Evolutionary conservation across 106 monocot species (phyloP).

Genomic region (Triglochin maritima): DNA sequence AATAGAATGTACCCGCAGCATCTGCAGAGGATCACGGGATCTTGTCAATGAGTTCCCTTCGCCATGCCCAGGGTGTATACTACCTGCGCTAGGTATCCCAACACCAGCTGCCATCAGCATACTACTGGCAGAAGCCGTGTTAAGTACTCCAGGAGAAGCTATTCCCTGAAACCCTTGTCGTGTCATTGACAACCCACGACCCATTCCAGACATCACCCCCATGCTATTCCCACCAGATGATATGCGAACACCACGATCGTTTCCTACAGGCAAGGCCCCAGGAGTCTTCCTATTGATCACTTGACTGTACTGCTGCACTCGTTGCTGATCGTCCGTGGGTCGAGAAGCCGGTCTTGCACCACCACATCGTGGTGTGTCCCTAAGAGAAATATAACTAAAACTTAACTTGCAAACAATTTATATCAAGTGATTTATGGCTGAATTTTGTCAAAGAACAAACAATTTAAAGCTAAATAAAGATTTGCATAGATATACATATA

Average conservation of each 20-base stretch:
- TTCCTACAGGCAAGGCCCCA: slow-evolving; percentile 38
- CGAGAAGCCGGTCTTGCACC: slow-evolving; percentile 43
- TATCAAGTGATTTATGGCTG: too few species aligned
- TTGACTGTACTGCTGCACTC: slow-evolving; percentile 44
- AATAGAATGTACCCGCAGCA: slow-evolving; percentile 45
- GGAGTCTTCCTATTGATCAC: slow-evolving; percentile 50
- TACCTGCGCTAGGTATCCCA: slow-evolving; percentile 40
- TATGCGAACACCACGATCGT: slow-evolving; percentile 60
- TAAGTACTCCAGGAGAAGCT: slow-evolving; percentile 46
- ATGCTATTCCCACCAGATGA: slow-evolving; percentile 44
- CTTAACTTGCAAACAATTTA: too few species aligned
- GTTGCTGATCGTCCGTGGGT: slow-evolving; percentile 62
- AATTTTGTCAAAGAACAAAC: too few species aligned
- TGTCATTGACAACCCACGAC: slow-evolving; percentile 39
- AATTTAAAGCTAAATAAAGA: too few species aligned
- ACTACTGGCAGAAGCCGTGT: slow-evolving; percentile 32
- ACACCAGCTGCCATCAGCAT: slow-evolving; percentile 44
- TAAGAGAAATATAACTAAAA: slow-evolving; percentile 11
- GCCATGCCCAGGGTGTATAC: slow-evolving; percentile 37
- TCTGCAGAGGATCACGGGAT: slow-evolving; percentile 56
- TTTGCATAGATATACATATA: neutral
- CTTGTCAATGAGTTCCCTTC: slow-evolving; percentile 60
- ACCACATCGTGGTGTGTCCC: slow-evolving; percentile 59
- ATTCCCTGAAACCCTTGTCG: slow-evolving; percentile 67
- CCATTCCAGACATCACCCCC: slow-evolving; percentile 59